Evolutionary conservation across 139 green algal species (phyloP), one percentile per base, ranked within the genome.

Genomic region (Nannochloris sp.): DNA sequence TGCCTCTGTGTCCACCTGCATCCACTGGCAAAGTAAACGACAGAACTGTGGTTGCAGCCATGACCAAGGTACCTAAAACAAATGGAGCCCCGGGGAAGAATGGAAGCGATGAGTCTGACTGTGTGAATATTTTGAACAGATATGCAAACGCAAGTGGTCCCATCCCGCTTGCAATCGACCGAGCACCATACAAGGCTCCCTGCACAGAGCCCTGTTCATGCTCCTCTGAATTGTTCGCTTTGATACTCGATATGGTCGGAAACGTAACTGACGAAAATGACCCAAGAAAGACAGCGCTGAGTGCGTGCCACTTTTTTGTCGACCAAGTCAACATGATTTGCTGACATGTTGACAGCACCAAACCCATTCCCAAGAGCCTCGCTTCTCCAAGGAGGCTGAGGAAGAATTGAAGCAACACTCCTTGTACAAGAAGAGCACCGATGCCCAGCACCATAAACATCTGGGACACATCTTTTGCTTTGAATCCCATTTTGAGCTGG

Each of bases 401-500:
- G 59, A 90, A 48, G 25, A 50, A 23, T 3, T 72, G 63, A 61
- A 90, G 75, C 49, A 90, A 57, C 8, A 84, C 8, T 3, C 69
- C 70, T 66, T 94, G 84, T 14, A 90, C 78, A 11, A 88, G 6
- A 34, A 94, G 73, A 19, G 85, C 81, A 7, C 65, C 67, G 12
- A 58, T 56, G 1, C 85, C 84, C 36, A 78, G 64, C 4, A 90
- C 51, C 14, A 80, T 70, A 11, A 90, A 80, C 67, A 94, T 49
- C 5, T 77, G 43, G 0, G 67, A 69, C 78, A 44, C 31, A 58
- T 92, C 86, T 4, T 56, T 48, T 4, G 79, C 83, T n/a, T 57
- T 78, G 72, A 87, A 91, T 27, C 72, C 74, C 34, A 91, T 60
- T 40, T 78, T 78, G 5, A 90, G 61, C 75, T 94, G 84, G 16